A percentile compares a stretch with the other conserved stretches of the same genome.
Conservation (phyloP, 2,329 filamentous ascomycete species). For the Claviceps sp. region DNA sequence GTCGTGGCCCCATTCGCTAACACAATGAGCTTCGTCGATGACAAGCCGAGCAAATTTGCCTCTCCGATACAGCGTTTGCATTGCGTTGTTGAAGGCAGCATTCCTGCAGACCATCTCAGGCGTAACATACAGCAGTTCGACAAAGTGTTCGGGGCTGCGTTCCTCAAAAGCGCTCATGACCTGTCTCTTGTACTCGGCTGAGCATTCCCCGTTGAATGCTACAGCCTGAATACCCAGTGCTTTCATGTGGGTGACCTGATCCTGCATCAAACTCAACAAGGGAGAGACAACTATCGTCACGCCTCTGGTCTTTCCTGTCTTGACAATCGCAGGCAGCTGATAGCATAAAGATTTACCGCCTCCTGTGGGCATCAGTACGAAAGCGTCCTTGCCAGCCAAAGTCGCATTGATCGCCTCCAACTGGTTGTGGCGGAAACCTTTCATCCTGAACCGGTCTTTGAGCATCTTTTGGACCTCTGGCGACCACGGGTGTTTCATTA, state of each 20-base stretch:
- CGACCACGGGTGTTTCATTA: slow-evolving; percentile 69
- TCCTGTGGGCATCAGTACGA: slow-evolving; percentile 95
- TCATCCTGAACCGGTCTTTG: slow-evolving; percentile 70
- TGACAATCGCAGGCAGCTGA: slow-evolving; percentile 78
- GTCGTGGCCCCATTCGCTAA: slow-evolving; percentile 98
- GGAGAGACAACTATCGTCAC: slow-evolving; percentile 94
- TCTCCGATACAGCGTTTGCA: slow-evolving; percentile 55
- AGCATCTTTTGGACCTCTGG: slow-evolving; percentile 69
- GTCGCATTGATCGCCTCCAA: slow-evolving; percentile 94
- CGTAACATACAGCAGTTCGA: slow-evolving; percentile 88
- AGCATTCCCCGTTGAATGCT: slow-evolving; percentile 67
- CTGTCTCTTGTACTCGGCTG: slow-evolving; percentile 44
- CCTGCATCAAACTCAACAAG: slow-evolving; percentile 89
- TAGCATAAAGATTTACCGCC: slow-evolving; percentile 96
- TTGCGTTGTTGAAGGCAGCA: slow-evolving; percentile 46
- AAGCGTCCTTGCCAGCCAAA: slow-evolving; percentile 72
- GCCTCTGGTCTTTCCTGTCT: slow-evolving; percentile 66
- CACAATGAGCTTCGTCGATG: slow-evolving; percentile 97
- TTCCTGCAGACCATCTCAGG: slow-evolving; percentile 94
- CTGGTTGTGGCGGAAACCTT: slow-evolving; percentile 81
- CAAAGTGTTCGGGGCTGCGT: slow-evolving; percentile 54
- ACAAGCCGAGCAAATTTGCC: slow-evolving; percentile 76
- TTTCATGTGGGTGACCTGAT: slow-evolving; percentile 77
- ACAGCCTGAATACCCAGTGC: slow-evolving; percentile 65
- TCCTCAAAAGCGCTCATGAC: slow-evolving; percentile 54